phyloP scores from a whole-genome alignment of 2,329 filamentous ascomycete genomes.

The Pseudogymnoascus sp. region DNA sequence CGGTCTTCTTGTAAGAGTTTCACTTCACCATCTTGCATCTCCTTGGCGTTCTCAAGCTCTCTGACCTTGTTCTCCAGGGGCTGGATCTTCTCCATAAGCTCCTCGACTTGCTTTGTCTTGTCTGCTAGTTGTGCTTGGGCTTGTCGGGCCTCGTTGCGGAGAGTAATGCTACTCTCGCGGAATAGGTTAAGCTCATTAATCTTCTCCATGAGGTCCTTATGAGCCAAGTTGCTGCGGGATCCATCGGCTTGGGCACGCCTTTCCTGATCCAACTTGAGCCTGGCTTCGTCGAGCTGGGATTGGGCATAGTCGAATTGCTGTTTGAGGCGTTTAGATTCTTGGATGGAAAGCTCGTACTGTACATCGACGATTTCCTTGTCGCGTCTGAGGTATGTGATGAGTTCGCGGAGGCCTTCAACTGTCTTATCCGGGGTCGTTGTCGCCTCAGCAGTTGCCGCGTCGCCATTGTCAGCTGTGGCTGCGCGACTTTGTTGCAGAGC shows the following conservation, averaged over 20 bases:
- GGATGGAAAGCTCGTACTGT: slow-evolving; percentile 83
- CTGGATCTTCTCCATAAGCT: slow-evolving; percentile 67
- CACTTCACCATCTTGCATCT: slow-evolving; percentile 62
- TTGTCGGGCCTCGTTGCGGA: slow-evolving; percentile 79
- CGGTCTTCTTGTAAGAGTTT: slow-evolving; percentile 84
- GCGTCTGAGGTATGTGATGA: slow-evolving; percentile 83
- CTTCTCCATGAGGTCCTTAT: slow-evolving; percentile 89
- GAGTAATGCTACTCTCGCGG: slow-evolving; percentile 85
- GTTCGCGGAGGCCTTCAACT: slow-evolving; percentile 73
- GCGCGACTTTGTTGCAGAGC: slow-evolving; percentile 70
- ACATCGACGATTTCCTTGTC: slow-evolving; percentile 98
- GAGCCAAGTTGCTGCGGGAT: slow-evolving; percentile 65
- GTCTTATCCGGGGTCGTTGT: slow-evolving; percentile 47
- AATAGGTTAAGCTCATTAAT: slow-evolving; percentile 93
- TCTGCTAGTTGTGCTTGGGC: slow-evolving; percentile 69
- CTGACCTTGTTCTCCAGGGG: slow-evolving; percentile 74
- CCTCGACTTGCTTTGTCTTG: slow-evolving; percentile 67
- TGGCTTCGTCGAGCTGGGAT: slow-evolving; percentile 79
- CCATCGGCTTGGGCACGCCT: slow-evolving; percentile 68
- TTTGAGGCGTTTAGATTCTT: slow-evolving; percentile 81
- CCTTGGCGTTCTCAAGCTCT: slow-evolving; percentile 77
- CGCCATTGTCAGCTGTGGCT: slow-evolving; percentile 44
- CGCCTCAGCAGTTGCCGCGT: slow-evolving; percentile 32
- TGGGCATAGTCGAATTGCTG: slow-evolving; percentile 86
- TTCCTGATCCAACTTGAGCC: slow-evolving; percentile 86